A percentile compares a stretch with the other conserved stretches of the same genome.
phyloP scores from a whole-genome alignment of 306 rosid species.

The Prunus campanulata region DNA sequence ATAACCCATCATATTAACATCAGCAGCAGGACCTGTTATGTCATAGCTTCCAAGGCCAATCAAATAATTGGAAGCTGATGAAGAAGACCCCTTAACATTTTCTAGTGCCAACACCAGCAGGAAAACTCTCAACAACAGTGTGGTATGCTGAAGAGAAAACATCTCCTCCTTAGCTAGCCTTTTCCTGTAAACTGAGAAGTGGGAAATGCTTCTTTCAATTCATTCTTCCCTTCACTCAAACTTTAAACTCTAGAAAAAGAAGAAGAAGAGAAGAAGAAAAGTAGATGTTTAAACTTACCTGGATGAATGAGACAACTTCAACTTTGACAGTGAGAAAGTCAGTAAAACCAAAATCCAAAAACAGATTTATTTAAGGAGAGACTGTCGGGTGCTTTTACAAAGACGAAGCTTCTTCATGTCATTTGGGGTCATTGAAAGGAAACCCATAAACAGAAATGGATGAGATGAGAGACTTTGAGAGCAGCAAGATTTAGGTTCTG shows the following conservation, averaged over 20 bases:
- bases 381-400: neutral
- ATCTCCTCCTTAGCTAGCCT: neutral
- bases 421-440: neutral
- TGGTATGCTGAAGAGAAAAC: neutral
- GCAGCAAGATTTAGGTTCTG: neutral
- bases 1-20: conserved; percentile 77
- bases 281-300: no score
- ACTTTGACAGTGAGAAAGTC: no score
- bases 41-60: conserved; percentile 73
- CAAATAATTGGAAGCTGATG: conserved; percentile 48
- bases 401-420: neutral
- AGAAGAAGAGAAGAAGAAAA: no score
- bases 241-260: neutral
- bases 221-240: no score
- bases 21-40: conserved; percentile 79
- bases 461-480: no score
- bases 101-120: neutral
- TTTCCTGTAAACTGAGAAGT: neutral
- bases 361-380: no score
- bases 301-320: no score
- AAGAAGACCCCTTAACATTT: neutral
- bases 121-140: neutral
- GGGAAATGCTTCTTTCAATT: neutral
- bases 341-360: no score
- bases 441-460: neutral